Percentiles rank a stretch among this genome's conserved stretches.
These are phyloP conservation scores for Dendryphion nanum DNA, from an alignment of 2,329 filamentous ascomycete genomes.

Conservation along the genomic window DNA sequence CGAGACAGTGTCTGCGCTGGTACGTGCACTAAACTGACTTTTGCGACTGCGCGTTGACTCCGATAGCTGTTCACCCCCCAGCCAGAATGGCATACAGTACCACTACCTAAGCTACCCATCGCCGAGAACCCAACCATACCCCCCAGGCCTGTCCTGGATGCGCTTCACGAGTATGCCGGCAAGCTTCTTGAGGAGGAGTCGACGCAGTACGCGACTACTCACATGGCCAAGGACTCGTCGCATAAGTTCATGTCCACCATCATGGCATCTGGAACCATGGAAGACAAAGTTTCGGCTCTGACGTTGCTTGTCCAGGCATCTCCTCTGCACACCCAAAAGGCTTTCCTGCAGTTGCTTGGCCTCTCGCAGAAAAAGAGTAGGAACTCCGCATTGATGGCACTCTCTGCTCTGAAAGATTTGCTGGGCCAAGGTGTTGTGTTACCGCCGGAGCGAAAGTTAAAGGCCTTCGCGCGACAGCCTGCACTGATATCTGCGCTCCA, in stretches of 20 bases:
- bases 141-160: conserved; percentile 54
- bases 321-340: conserved; percentile 86
- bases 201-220: conserved; percentile 67
- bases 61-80: conserved; percentile 58
- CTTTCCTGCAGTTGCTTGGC: conserved; percentile 77
- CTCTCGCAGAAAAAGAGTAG: conserved; percentile 92
- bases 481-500: conserved; percentile 71
- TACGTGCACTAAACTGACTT: conserved; percentile 14
- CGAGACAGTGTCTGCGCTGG: conserved; percentile 30
- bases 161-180: conserved; percentile 68
- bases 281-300: conserved; percentile 93
- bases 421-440: conserved; percentile 85
- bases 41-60: conserved; percentile 25
- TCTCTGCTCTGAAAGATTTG: conserved; percentile 90
- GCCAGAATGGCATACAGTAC: conserved; percentile 66
- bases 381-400: conserved; percentile 86
- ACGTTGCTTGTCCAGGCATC: conserved; percentile 96
- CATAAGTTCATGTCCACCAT: conserved; percentile 97
- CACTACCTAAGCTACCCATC: conserved; percentile 53
- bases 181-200: conserved; percentile 76
- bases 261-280: conserved; percentile 93
- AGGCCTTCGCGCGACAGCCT: conserved; percentile 76
- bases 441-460: conserved; percentile 77
- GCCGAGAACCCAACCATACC: conserved; percentile 48
- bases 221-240: conserved; percentile 76